Evolutionary conservation across 345 rosid species (phyloP), one percentile per base, ranked within the genome.

Genomic region (Raphanus sativus): DNA sequence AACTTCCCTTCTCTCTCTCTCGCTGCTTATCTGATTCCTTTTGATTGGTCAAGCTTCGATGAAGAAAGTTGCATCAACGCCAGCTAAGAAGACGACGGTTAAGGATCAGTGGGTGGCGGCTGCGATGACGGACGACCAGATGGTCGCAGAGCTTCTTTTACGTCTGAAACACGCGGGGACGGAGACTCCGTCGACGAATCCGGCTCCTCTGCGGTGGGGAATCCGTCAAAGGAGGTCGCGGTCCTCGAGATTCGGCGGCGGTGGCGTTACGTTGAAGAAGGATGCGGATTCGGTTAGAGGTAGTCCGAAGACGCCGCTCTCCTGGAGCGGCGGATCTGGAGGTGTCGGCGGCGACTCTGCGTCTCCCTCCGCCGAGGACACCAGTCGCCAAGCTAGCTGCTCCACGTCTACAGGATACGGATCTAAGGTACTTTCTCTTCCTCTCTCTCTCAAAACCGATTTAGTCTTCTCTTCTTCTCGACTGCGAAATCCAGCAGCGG

Each of bases 221-320:
- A 52, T 80, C 67, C 87, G 89, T 73, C 89, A 83, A 77, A 85
- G 86, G 4, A 65, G 95, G 79, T 82, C 90, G 9, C 86, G 88
- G 66, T 26, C 86, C 28, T 55, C 77, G 10, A 72, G 90, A 68
- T 84, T 80, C 16, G 90, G 85, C 11, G 21, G 21, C 21, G 70
- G 74, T 3, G 72, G 66, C 26, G 68, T 69, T 40, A 36, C 85
- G 21, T 17, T 12, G 63, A 85, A 83, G 81, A 84, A 73, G 29
- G 84, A 82, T 54, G 83, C 70, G n/a, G 89, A 89, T 75, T 85
- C 87, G 28, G 75, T 60, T 61, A 77, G 94, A 76, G 82, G 84
- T 12, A 90, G 92, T 73, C 95, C 95, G 2, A 86, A 87, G 33
- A 90, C 95, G 10, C 90, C 95, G 1, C 88, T 90, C 16, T 87